phyloP scores from a whole-genome alignment of 352 stramenopile genomes.

The Pythium dissotocum region DNA sequence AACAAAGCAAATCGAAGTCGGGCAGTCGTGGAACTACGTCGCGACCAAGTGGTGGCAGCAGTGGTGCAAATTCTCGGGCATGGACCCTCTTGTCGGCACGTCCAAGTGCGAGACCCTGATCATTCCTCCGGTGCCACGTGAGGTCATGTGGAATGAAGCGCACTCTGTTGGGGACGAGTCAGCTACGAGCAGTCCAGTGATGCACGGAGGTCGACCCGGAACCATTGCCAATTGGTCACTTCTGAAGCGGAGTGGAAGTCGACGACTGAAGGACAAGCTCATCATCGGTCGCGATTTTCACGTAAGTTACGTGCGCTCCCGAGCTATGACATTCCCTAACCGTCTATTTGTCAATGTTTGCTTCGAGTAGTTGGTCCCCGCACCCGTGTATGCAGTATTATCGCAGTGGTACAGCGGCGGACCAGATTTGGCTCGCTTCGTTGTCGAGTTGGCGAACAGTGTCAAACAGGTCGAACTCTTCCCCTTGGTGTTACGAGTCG shows the following conservation, averaged over 20 bases:
- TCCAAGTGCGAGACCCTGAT: constrained; percentile 47
- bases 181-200: constrained; percentile 16
- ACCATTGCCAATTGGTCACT: constrained; percentile 82
- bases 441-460: constrained; percentile 43
- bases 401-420: constrained; percentile 80
- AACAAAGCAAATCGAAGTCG: constrained; percentile 42
- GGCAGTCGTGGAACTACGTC: constrained; percentile 77
- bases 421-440: constrained; percentile 57
- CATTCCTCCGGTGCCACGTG: constrained; percentile 51
- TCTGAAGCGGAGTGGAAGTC: constrained; percentile 71
- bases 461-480: constrained; percentile 75
- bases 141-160: constrained; percentile 41
- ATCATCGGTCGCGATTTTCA: constrained; percentile 75
- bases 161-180: constrained; percentile 20
- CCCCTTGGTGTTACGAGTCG: constrained; percentile 75
- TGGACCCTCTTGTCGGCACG: constrained; percentile 67
- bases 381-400: constrained; percentile 63
- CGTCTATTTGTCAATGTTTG: neutral
- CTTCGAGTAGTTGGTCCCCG: constrained; percentile 61
- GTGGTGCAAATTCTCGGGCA: constrained; percentile 74
- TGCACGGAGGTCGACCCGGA: constrained; percentile 41
- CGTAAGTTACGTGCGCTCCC: constrained; percentile 40
- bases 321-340: neutral
- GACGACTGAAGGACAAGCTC: constrained; percentile 73
- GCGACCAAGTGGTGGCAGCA: constrained; percentile 76